Percentiles rank a stretch among this genome's conserved stretches.
Evolutionary conservation across 2,329 filamentous ascomycete genomes (phyloP).

Genomic region (Alternaria panax): DNA sequence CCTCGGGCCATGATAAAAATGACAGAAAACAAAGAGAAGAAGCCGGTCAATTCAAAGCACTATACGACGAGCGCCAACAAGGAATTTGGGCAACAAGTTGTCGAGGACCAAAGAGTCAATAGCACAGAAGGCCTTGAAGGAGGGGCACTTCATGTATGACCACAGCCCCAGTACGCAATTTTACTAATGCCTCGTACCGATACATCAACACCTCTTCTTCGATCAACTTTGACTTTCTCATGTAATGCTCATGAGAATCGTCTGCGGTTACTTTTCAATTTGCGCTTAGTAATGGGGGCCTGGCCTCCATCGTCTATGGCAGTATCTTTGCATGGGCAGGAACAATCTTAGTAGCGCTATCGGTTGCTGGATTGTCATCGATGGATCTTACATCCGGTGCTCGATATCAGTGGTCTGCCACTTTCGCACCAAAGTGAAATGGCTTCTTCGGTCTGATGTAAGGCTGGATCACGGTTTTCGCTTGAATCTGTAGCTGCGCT

Average conservation of each 20-base stretch:
- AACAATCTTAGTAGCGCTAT: slow-evolving; percentile 42
- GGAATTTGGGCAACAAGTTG: slow-evolving; percentile 21
- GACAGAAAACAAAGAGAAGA: neutral
- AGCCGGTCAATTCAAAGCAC: too few relatives aligned
- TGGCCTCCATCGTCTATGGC: slow-evolving; percentile 38
- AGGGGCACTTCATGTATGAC: neutral
- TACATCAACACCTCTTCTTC: slow-evolving; percentile 36
- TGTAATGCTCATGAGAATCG: slow-evolving; percentile 39
- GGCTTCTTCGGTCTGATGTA: slow-evolving; percentile 38
- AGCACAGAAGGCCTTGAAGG: slow-evolving; percentile 19
- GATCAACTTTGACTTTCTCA: slow-evolving; percentile 34
- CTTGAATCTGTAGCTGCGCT: slow-evolving; percentile 45
- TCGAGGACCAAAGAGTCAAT: slow-evolving; percentile 21
- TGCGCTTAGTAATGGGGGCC: slow-evolving; percentile 36
- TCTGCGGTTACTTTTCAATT: slow-evolving; percentile 36
- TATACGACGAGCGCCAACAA: neutral
- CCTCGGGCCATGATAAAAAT: neutral
- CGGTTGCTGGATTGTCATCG: slow-evolving; percentile 38
- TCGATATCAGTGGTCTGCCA: slow-evolving; percentile 40
- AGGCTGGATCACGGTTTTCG: slow-evolving; percentile 51
- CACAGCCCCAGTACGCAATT: neutral
- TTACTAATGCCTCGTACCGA: slow-evolving; percentile 17
- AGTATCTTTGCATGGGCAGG: slow-evolving; percentile 36
- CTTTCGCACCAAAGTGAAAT: slow-evolving; percentile 31
- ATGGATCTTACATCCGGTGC: slow-evolving; percentile 42